Evolutionary conservation across 1,284 basidiomycete genomes (phyloP).

Genomic region (Peniophora sp.): DNA sequence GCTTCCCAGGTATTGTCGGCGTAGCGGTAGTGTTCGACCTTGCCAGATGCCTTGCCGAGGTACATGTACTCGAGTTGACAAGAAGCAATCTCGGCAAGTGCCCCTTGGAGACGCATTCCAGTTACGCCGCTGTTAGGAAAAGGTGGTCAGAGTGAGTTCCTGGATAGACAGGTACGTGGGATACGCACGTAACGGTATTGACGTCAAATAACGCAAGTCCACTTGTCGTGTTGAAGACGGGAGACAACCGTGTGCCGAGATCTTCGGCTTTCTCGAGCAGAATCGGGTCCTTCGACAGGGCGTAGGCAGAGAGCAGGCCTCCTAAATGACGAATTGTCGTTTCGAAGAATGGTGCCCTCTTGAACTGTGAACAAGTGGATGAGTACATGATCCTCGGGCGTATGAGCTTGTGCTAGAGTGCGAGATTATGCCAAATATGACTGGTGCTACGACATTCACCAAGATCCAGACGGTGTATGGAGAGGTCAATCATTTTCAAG

Average conservation of each 20-base stretch:
- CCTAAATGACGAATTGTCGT: constrained; percentile 86
- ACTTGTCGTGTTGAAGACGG: constrained; percentile 39
- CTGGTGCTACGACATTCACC: too few species aligned
- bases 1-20: constrained; percentile 42
- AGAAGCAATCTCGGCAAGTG: constrained; percentile 37
- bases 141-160: not conserved
- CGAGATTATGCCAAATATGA: too few species aligned
- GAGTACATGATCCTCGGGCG: too few species aligned
- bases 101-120: not conserved
- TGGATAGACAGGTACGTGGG: not conserved
- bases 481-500: too few species aligned
- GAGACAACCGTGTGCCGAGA: constrained; percentile 41
- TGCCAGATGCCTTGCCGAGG: constrained; percentile 46
- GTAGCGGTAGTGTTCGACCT: constrained; percentile 40
- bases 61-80: constrained; percentile 54
- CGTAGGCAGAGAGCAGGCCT: constrained; percentile 77
- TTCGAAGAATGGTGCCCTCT: constrained; percentile 66
- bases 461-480: too few species aligned
- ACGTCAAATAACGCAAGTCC: constrained; percentile 43
- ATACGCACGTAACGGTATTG: constrained; percentile 36
- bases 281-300: constrained; percentile 46
- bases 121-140: not conserved
- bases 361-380: constrained; percentile 16
- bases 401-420: too few species aligned
- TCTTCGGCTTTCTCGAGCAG: constrained; percentile 44